Base-by-base conservation (phyloP, 768 basidiomycete genomes). In the Auriscalpium vulgare region DNA sequence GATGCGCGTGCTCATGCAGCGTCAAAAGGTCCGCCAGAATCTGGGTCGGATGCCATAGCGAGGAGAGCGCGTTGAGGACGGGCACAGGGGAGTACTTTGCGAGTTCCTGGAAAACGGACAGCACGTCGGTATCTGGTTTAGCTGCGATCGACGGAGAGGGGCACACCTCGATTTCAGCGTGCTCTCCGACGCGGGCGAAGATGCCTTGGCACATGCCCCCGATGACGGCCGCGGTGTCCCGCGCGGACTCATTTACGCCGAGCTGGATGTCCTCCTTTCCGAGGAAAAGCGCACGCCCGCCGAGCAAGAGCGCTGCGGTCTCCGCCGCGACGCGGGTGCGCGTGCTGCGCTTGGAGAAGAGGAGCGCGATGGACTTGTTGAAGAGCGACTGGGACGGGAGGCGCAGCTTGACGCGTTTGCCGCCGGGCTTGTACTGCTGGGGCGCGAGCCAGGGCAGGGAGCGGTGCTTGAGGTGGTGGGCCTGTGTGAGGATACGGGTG, bases 151-250 rank as follows among this genome's bases (percentile, higher is more conserved):
- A 38, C 54, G 52, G n/a, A 17, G n/a, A 37, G 10, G 21, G 3
- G 68, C 79, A 46, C 53, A 91, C 94, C 81, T 95, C 95, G 50
- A 98, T 87, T 68, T 99, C 97, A 1, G 78, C 76, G 70, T 99
- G 97, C 34, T 81, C 87, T 4, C 92, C 93, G 4, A 99, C 95
- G 47, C 97, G 87, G 23, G 97, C 95, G 74, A 98, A 95, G 54
- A 98, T 91, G 13, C 95, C 97, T 70, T 97, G 86, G 56, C 87
- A 90, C 95, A 98, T 97, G 4, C 91, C 89, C 3, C 91, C 88
- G 58, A 98, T 83, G 10, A 99, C 91, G 23, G 85, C 79, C 11
- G 91, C 87, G 0, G 89, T 84, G 72, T 99, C 97, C 43, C 88
- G 75, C 4, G 83, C 68, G 34, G 76, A 82, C 78, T 99, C 97